Evolutionary conservation across 306 rosid genomes (phyloP).

Genomic region (Quercus agrifolia): DNA sequence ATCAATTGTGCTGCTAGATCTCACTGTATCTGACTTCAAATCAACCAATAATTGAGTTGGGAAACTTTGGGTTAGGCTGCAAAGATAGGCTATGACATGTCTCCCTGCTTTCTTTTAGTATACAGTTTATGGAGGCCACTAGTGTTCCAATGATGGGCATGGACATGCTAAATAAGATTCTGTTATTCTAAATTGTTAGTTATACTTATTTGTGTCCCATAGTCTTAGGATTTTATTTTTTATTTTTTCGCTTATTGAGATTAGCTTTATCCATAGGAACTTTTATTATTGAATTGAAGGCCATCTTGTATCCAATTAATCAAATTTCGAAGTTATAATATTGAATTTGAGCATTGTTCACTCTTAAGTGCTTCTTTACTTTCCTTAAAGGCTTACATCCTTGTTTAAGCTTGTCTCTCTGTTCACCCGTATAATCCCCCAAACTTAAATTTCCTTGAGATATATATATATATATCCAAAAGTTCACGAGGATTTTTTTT

Average conservation of each 20-base stretch:
- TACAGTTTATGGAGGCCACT: background rate
- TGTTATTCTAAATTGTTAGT: no score
- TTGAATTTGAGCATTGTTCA: background rate
- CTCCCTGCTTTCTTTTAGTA: background rate
- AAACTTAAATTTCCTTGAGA: background rate
- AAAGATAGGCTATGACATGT: background rate
- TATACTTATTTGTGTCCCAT: no score
- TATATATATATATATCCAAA: background rate
- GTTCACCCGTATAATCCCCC: no score
- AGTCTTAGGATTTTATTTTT: background rate
- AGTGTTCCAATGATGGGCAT: background rate
- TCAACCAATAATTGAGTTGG: background rate
- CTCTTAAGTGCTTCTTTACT: background rate
- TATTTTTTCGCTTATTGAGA: background rate
- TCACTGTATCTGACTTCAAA: background rate
- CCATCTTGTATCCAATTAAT: background rate
- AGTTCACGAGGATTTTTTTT: background rate
- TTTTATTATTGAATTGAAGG: background rate
- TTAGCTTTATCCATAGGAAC: background rate
- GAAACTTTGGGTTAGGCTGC: background rate
- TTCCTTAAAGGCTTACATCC: background rate
- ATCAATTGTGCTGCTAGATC: constrained; percentile 2
- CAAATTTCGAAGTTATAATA: background rate
- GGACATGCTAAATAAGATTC: no score
- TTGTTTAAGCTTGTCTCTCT: background rate